These are phyloP conservation scores for Nidularia sp. DNA, from an alignment of 768 basidiomycete genomes.

Conservation along the genomic window DNA sequence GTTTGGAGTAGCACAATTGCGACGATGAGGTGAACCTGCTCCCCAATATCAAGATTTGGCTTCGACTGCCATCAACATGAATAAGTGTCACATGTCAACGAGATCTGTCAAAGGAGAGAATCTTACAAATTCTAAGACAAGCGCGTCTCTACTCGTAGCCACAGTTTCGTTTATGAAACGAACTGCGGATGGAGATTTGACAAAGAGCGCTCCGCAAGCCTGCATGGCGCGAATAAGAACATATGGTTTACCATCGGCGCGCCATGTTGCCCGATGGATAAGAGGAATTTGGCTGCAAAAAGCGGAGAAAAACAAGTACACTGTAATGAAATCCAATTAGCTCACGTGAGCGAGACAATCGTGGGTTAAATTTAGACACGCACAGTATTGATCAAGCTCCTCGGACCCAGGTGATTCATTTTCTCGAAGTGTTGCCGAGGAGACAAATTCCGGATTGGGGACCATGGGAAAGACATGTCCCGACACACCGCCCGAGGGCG, in stretches of 20 bases:
- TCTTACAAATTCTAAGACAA: slow-evolving; percentile 56
- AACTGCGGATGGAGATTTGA: slow-evolving; percentile 41
- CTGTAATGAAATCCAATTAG: slow-evolving; percentile 18
- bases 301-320: slow-evolving; percentile 51
- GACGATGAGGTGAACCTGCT: slow-evolving; percentile 39
- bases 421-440: slow-evolving; percentile 25
- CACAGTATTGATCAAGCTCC: slow-evolving; percentile 58
- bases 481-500: not conserved
- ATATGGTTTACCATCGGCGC: slow-evolving; percentile 39
- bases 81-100: not conserved
- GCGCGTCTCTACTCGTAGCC: slow-evolving; percentile 38
- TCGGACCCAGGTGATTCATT: slow-evolving; percentile 29
- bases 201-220: slow-evolving; percentile 59
- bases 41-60: slow-evolving; percentile 25
- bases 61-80: slow-evolving; percentile 27
- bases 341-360: not conserved
- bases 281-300: slow-evolving; percentile 52
- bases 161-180: slow-evolving; percentile 45
- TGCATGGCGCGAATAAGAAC: slow-evolving; percentile 54
- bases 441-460: slow-evolving; percentile 13
- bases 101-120: slow-evolving; percentile 5
- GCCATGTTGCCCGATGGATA: slow-evolving; percentile 54
- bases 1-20: slow-evolving; percentile 52
- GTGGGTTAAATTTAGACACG: slow-evolving; percentile 16
- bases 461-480: slow-evolving; percentile 6